phyloP scores from a whole-genome alignment of 768 basidiomycete genomes.

The Podaxis sp. region DNA sequence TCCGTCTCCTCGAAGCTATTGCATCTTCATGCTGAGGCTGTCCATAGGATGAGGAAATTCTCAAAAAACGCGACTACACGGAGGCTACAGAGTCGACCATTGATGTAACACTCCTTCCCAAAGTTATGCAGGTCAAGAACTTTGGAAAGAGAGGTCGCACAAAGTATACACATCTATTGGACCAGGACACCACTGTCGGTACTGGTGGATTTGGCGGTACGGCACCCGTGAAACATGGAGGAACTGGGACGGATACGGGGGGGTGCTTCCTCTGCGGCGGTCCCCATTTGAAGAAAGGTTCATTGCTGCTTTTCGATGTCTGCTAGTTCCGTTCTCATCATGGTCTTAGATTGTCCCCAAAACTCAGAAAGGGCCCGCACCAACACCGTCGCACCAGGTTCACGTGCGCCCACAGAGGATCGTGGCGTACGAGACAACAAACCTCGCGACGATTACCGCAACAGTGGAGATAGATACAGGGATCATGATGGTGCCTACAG shows the following conservation, averaged over 20 bases:
- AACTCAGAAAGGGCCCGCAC: constrained; percentile 26
- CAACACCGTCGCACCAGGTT: constrained; percentile 18
- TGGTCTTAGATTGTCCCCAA: constrained; percentile 30
- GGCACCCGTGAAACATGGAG: constrained; percentile 53
- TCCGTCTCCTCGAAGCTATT: not conserved
- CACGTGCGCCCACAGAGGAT: constrained; percentile 16
- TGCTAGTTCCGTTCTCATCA: not conserved
- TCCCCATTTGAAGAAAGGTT: constrained; percentile 90
- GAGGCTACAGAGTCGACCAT: constrained; percentile 87
- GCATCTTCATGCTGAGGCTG: constrained; percentile 9
- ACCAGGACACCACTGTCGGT: constrained; percentile 82
- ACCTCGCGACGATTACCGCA: constrained; percentile 8
- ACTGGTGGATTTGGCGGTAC: constrained; percentile 66
- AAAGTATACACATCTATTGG: constrained; percentile 94
- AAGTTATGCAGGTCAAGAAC: constrained; percentile 96
- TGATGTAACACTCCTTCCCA: constrained; percentile 85
- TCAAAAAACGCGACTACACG: constrained; percentile 81
- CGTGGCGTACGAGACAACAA: constrained; percentile 8
- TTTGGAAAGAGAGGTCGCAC: constrained; percentile 91
- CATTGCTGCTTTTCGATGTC: constrained; percentile 11
- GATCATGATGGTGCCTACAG: constrained; percentile 9
- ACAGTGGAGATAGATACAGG: not conserved
- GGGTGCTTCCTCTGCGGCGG: constrained; percentile 96
- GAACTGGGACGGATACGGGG: constrained; percentile 49
- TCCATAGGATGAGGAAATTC: constrained; percentile 76